phyloP scores from a whole-genome alignment of 2,329 filamentous ascomycete genomes.

The Furcasterigmium sp. region DNA sequence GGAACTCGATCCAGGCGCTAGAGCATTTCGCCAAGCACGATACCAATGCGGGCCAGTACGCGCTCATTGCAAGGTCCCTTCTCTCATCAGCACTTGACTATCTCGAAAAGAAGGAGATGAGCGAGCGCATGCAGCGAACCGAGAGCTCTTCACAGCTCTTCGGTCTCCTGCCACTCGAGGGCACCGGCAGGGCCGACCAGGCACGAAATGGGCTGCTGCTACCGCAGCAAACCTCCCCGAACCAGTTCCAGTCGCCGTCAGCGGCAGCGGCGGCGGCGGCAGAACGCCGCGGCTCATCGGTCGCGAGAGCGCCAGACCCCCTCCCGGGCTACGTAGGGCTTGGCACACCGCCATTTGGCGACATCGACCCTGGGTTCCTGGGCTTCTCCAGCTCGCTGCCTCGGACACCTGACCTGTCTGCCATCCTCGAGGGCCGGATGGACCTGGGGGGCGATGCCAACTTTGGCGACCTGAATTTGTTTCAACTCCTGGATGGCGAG shows the following conservation, averaged over 20 bases:
- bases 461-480: conserved; percentile 41
- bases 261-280: not conserved
- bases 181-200: conserved; percentile 6
- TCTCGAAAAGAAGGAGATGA: conserved; percentile 40
- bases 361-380: conserved; percentile 31
- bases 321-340: conserved; percentile 14
- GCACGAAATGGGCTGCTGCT: conserved; percentile 10
- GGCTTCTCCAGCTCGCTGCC: conserved; percentile 30
- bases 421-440: conserved; percentile 27
- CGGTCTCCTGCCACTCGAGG: conserved; percentile 35
- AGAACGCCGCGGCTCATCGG: not conserved
- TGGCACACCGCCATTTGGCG: conserved; percentile 25
- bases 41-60: conserved; percentile 46
- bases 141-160: conserved; percentile 48
- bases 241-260: not conserved
- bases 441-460: conserved; percentile 35
- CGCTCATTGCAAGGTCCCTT: conserved; percentile 46
- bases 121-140: conserved; percentile 39
- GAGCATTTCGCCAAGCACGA: conserved; percentile 45
- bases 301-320: not conserved
- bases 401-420: conserved; percentile 34
- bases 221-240: conserved; percentile 11
- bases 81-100: conserved; percentile 39
- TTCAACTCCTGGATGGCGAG: conserved; percentile 44
- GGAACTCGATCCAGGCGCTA: conserved; percentile 39